phyloP scores from a whole-genome alignment of 2,329 filamentous ascomycete genomes.

The Xylariaceae sp. region DNA sequence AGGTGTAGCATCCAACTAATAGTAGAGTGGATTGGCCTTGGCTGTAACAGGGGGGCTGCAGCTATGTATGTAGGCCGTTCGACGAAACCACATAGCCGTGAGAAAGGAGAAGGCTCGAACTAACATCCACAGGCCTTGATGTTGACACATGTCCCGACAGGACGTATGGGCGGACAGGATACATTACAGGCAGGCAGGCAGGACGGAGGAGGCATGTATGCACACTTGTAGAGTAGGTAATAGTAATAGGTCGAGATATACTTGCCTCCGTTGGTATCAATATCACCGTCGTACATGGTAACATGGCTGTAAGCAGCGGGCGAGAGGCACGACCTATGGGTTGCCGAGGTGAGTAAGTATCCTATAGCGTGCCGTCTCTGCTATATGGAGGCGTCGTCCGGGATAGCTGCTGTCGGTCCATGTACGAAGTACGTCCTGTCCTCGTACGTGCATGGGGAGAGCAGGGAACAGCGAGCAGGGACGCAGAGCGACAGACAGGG shows the following conservation, averaged over 20 bases:
- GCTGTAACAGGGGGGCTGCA: background rate
- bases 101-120: background rate
- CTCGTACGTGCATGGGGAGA: too few species aligned
- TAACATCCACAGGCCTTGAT: background rate
- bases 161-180: background rate
- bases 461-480: too few species aligned
- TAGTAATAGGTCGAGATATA: too few species aligned
- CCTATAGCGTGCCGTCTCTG: background rate
- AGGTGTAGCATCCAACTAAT: background rate
- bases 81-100: background rate
- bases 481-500: too few species aligned
- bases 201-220: background rate
- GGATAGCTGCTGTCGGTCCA: background rate
- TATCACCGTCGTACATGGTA: too few species aligned
- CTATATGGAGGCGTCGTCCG: background rate
- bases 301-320: too few species aligned
- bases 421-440: background rate
- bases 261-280: too few species aligned
- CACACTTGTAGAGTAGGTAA: background rate
- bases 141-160: conserved; percentile 1
- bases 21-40: background rate
- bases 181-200: background rate
- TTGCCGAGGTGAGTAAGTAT: background rate
- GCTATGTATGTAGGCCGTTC: background rate
- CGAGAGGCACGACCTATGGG: too few species aligned